Evolutionary conservation across 202 grass and related monocot genomes (phyloP), one percentile per base, ranked within the genome.

Genomic region (Digitaria exilis): DNA sequence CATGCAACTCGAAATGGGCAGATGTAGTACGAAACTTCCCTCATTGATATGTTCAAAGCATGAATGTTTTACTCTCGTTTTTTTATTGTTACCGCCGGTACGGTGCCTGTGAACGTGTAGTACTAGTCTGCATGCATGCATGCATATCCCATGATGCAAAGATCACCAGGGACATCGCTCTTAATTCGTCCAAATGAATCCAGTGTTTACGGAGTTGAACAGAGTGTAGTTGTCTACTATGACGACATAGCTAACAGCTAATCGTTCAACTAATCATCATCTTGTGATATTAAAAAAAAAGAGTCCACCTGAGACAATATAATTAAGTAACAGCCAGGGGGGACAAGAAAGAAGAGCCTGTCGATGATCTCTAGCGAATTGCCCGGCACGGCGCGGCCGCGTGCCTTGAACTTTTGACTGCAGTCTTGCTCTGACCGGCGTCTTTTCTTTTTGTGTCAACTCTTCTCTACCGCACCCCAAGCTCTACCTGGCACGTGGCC

Each of bases 331-430:
- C 13, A 12, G 25, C 57, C 4, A 5, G 26, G 44, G 51, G 15
- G 61, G 61, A 65, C 19, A 66, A 39, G 32, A 65, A 66, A n/a
- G n/a, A n/a, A n/a, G n/a, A n/a, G 22, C 10, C 51, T n/a, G 5
- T 26, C 55, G 55, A 58, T 58, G 22, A 58, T 58, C 55, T 26
- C 55, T 9, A 58, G 55, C 5, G 55, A 25, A 26, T 12, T 66
- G 2, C n/a, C 34, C 18, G 30, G 63, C 63, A 58, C 19, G 63
- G 22, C 63, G n/a, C 32, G 12, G 24, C 14, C 4, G 22, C 6
- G 66, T 69, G 66, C 66, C 41, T 41, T 69, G 13, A 71, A 29
- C 21, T 71, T 70, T 71, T 71, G 68, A 71, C 43, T 19, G 68
- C 25, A 4, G 7, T 18, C 68, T 48, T 70, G 14, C 18, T 48